Evolutionary conservation across 2,329 filamentous ascomycete species (phyloP), one percentile per base, ranked within the genome.

Genomic region (Neospermospora avenae): DNA sequence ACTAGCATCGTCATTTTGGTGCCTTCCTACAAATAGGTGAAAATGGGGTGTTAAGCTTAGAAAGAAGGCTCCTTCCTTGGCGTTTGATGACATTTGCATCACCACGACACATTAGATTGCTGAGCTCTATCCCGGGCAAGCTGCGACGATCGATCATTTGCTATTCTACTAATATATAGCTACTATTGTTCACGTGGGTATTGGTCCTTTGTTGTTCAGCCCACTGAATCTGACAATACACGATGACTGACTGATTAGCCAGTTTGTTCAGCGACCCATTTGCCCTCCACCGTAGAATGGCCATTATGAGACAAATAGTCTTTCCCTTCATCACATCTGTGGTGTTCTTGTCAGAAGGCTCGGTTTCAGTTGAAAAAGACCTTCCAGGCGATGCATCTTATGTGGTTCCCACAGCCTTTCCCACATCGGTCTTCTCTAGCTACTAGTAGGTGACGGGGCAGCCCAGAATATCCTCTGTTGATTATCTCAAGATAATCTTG

Each of bases 391-490:
- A 65, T 6, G 58, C 72, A 35, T 73, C 72, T 4, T 79, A 73
- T 60, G 73, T 76, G 18, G 77, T 78, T 10, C 75, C 78, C 0
- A 72, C 76, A 10, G 78, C 76, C 3, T 82, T 82, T 60, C 81
- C 80, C 5, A 81, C 80, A 0, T 75, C 76, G 4, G 77, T 76
- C 8, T 83, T 81, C 67, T 75, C 77, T 28, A 80, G 74, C 56
- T 83, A 83, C 66, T 79, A 79, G n/a, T n/a, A n/a, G n/a, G n/a
- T n/a, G n/a, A n/a, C n/a, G n/a, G n/a, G n/a, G n/a, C n/a, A n/a
- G n/a, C n/a, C n/a, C n/a, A n/a, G n/a, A n/a, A n/a, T n/a, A n/a
- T n/a, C n/a, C n/a, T n/a, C n/a, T n/a, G n/a, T n/a, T n/a, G n/a
- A n/a, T n/a, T n/a, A n/a, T n/a, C n/a, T n/a, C n/a, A n/a, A n/a